phyloP scores from a whole-genome alignment of 2,329 filamentous ascomycete genomes.

The Pseudonectria buxi region DNA sequence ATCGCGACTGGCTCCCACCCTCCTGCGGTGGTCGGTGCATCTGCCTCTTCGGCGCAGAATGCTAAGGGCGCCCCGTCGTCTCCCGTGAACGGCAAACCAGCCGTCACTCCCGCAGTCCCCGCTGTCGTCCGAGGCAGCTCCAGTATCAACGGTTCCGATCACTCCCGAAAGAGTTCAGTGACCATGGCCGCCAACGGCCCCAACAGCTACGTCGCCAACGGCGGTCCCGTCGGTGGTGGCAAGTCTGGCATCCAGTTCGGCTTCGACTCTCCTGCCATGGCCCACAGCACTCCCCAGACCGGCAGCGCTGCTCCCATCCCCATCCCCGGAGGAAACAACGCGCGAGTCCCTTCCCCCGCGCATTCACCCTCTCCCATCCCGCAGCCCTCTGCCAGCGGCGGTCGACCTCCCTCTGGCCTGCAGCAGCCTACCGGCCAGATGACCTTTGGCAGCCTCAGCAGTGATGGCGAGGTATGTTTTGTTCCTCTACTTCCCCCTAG shows the following conservation, averaged over 20 bases:
- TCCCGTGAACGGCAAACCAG: constrained; percentile 77
- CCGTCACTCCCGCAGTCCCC: constrained; percentile 64
- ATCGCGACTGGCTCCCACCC: constrained; percentile 50
- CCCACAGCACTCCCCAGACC: constrained; percentile 60
- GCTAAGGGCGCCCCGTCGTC: constrained; percentile 61
- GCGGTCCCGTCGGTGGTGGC: constrained; percentile 51
- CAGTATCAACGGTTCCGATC: constrained; percentile 67
- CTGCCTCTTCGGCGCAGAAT: constrained; percentile 45
- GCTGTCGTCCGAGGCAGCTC: constrained; percentile 57
- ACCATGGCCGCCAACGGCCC: constrained; percentile 83
- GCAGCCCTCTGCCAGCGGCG: constrained; percentile 74
- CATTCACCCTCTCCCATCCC: constrained; percentile 92
- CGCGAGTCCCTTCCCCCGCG: constrained; percentile 73
- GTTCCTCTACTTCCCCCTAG: constrained; percentile 3
- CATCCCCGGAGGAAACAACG: constrained; percentile 53
- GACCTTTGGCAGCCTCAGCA: constrained; percentile 77
- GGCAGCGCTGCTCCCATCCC: constrained; percentile 49
- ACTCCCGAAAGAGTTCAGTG: constrained; percentile 80
- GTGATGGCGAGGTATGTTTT: constrained; percentile 65
- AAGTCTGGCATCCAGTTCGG: constrained; percentile 74
- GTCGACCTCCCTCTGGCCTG: constrained; percentile 73
- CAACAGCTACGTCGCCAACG: constrained; percentile 70
- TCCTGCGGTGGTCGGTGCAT: constrained; percentile 50
- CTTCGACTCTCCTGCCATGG: constrained; percentile 62
- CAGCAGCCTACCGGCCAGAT: constrained; percentile 60